Percentiles rank a stretch among this genome's conserved stretches.
Conservation (phyloP, 139 green algal genomes). For the Eudorina sp. region DNA sequence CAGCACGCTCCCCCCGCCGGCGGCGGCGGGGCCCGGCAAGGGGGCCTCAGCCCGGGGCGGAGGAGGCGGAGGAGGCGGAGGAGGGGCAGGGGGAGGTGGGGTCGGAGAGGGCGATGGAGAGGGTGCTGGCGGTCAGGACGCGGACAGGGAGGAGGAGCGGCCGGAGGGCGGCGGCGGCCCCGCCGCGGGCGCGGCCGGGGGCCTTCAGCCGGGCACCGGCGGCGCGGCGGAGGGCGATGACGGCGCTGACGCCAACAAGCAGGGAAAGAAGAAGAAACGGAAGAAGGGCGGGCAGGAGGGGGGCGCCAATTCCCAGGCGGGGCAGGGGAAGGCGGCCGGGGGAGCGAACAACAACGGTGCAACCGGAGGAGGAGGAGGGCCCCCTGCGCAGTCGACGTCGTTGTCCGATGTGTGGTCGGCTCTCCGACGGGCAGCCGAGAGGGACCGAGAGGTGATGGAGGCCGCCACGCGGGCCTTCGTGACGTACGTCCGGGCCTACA, state of each 20-base stretch:
- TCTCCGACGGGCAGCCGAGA: conserved; percentile 66
- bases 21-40: no score
- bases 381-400: not conserved
- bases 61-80: no score
- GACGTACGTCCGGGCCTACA: conserved; percentile 95
- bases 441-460: conserved; percentile 95
- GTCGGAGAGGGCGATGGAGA: not conserved
- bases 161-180: no score
- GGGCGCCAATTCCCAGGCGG: not conserved
- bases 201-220: no score
- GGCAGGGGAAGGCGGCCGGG: not conserved
- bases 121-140: not conserved
- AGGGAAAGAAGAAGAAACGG: not conserved
- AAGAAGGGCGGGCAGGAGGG: not conserved
- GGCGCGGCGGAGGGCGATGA: no score
- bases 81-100: not conserved
- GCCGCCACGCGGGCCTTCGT: conserved; percentile 92
- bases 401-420: not conserved
- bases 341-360: not conserved
- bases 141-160: no score
- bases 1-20: not conserved
- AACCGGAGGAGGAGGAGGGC: not conserved
- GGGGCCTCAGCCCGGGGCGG: not conserved
- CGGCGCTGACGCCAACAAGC: not conserved
- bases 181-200: no score